phyloP scores from a whole-genome alignment of 805 yeast species.

The Myxozyma monticola region DNA sequence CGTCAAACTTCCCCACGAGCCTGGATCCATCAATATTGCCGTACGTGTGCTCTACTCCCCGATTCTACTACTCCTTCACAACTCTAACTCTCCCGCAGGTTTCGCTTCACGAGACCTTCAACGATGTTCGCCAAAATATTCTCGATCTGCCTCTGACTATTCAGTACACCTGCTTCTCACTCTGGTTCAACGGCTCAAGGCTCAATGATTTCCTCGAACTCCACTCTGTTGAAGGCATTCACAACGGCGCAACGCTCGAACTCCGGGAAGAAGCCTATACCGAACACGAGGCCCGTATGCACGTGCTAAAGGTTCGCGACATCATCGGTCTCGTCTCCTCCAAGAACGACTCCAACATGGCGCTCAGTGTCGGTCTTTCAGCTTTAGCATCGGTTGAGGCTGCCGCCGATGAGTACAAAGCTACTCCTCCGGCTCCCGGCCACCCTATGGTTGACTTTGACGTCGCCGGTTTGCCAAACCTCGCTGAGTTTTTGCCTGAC shows the following conservation, averaged over 20 bases:
- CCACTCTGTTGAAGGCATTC: constrained; percentile 38
- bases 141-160: constrained; percentile 56
- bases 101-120: constrained; percentile 48
- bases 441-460: constrained; percentile 34
- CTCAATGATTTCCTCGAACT: constrained; percentile 40
- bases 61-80: too few relatives aligned
- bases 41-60: constrained; percentile 10
- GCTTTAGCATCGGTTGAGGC: constrained; percentile 39
- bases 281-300: constrained; percentile 60
- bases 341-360: constrained; percentile 42
- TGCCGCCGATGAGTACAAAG: neutral
- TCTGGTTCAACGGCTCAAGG: constrained; percentile 44
- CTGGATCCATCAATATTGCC: constrained; percentile 31
- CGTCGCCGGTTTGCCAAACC: constrained; percentile 24
- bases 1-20: constrained; percentile 31
- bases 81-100: constrained; percentile 18
- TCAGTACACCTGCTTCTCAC: constrained; percentile 60
- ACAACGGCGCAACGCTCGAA: constrained; percentile 43
- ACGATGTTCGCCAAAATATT: constrained; percentile 60
- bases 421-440: neutral
- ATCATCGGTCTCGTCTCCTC: constrained; percentile 50
- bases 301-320: constrained; percentile 64
- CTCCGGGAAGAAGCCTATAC: constrained; percentile 60
- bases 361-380: constrained; percentile 51
- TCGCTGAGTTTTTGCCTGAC: constrained; percentile 7